Conservation (phyloP, 176 grass and related monocot species). For the Guadua angustifolia region DNA sequence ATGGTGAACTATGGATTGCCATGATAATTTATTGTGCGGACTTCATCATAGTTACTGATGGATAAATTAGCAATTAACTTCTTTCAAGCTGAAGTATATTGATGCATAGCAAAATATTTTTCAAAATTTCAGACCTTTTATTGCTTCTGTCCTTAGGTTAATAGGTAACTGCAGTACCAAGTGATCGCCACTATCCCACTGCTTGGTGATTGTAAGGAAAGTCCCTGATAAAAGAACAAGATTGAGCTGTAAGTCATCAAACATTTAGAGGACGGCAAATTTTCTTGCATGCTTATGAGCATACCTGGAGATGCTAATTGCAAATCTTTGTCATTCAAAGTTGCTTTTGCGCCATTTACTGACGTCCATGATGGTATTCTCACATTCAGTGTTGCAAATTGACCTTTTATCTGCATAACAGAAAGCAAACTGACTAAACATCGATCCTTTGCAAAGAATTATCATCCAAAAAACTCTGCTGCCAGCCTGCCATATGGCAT, state of each 20-base stretch:
- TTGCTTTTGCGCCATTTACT: slow-evolving; percentile 52
- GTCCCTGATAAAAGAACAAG: slow-evolving; percentile 52
- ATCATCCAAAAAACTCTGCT: neutral
- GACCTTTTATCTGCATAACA: slow-evolving; percentile 49
- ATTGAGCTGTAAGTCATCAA: neutral
- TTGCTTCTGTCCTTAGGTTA: slow-evolving; percentile 63
- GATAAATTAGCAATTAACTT: neutral
- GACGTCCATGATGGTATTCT: slow-evolving; percentile 88
- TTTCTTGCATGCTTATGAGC: neutral
- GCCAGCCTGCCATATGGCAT: neutral
- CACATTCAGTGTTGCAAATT: slow-evolving; percentile 63
- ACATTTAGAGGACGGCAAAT: neutral
- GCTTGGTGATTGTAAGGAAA: slow-evolving; percentile 65
- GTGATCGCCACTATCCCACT: slow-evolving; percentile 66
- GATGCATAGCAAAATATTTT: neutral
- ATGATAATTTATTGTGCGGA: neutral
- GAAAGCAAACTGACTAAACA: slow-evolving; percentile 19
- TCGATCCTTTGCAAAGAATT: neutral
- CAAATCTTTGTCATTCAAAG: slow-evolving; percentile 66
- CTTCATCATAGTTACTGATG: neutral
- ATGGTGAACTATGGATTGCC: neutral
- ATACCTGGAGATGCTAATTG: slow-evolving; percentile 66
- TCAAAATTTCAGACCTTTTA: slow-evolving; percentile 65
- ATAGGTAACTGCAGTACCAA: slow-evolving; percentile 65
- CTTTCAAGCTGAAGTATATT: neutral